Base-by-base conservation (phyloP, 371 early-diverging fungal genomes). In the Amoeboaphelidium occidentale region DNA sequence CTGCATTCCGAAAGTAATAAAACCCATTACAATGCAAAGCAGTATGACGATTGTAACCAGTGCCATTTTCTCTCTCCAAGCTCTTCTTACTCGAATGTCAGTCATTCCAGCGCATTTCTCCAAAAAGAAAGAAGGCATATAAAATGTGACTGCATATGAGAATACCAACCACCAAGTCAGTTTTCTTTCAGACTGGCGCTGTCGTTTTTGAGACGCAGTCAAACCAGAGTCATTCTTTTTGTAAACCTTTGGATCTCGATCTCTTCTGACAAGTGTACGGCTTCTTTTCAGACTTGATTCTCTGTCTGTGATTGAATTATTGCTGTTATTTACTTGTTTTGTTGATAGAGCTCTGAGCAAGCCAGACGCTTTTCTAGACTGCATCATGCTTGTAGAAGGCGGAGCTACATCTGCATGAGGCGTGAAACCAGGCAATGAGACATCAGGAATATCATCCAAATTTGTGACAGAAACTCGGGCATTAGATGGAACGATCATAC, bases 11-110 rank as follows among this genome's bases (percentile, higher is more conserved):
- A 55, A 60, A 10, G 60, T 60, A 14, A 55, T 41, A 39, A 46
- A 46, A 20, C 46, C 46, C 6, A 46, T 4, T 4, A 46, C 14
- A n/a, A 46, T 24, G 48, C 58, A 58, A 10, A 55, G 51, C 4
- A 57, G 27, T 3, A 49, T 28, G 20, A 60, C 58, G 14, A 60
- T 39, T 27, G 51, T 49, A 48, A 50, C 50, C 13, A 60, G 58
- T 2, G 53, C 55, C 4, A 60, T 44, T 25, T 60, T 60, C 48
- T 60, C 60, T 47, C 60, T 53, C 55, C 54, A 60, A 1, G 58
- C 60, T 14, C 47, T 51, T 23, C 49, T 51, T 41, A 39, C 23
- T 44, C 6, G 12, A 20, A 20, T 22, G 20, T 10, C 22, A 4
- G 4, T 44, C 23, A 12, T 44, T 4, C 44, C 44, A 44, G 12